Evolutionary conservation across 129 eudicot species (phyloP).

Genomic region (Saussurea involucrata): DNA sequence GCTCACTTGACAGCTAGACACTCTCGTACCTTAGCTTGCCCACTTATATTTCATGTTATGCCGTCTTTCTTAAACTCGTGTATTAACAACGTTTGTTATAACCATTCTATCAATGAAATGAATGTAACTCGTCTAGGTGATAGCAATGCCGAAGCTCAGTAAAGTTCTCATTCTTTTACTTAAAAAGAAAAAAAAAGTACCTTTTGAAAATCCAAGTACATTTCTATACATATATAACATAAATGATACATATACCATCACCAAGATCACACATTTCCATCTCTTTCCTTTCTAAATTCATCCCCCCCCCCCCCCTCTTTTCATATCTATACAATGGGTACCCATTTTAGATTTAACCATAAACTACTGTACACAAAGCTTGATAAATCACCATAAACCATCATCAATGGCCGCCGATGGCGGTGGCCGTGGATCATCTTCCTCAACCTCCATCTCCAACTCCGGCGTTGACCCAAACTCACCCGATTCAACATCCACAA

Average conservation of each 20-base stretch:
- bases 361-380: conserved; percentile 48
- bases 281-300: conserved; percentile 9
- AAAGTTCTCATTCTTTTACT: no score
- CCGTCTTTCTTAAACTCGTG: no score
- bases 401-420: conserved; percentile 49
- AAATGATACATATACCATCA: conserved; percentile 20
- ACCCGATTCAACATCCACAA: conserved; percentile 65
- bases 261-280: conserved; percentile 22
- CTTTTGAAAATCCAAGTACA: neutral
- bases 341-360: conserved; percentile 17
- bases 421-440: conserved; percentile 39
- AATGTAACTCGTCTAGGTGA: no score
- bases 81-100: no score
- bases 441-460: conserved; percentile 73
- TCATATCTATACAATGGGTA: conserved; percentile 41
- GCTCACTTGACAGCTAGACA: no score
- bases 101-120: no score
- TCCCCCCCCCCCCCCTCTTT: neutral
- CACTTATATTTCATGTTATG: no score
- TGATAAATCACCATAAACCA: conserved; percentile 57
- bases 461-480: conserved; percentile 63
- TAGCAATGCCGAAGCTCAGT: no score
- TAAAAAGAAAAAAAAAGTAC: no score
- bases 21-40: no score
- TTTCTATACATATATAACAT: conserved; percentile 25